Base-by-base conservation (phyloP, 768 basidiomycete genomes). In the Hydnomerulius pinastri region DNA sequence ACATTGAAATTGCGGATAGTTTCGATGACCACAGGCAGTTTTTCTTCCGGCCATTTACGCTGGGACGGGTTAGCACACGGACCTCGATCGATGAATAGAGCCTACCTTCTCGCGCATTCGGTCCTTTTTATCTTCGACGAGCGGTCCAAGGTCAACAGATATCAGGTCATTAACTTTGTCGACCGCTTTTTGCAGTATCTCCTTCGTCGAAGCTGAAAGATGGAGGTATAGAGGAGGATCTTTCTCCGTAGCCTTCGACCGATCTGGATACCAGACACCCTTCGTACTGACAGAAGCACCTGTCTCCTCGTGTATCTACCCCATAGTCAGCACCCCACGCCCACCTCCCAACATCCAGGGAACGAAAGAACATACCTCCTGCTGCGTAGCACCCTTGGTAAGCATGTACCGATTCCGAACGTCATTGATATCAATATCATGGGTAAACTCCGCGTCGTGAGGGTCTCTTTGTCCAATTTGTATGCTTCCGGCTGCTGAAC, bases 41-140 rank as follows among this genome's bases (percentile, higher is more conserved):
- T 98, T 70, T 95, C 94, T 68, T 98, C 96, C 2, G 95, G 94
- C 96, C 96, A 98, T 82, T 96, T 97, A 47, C 92, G 79, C 90
- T 93, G 61, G 9, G 30, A 58, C 15, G 35, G 12, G 35, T 63
- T 50, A 63, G 60, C 17, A 50, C 15, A 12, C 10, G 17, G 42
- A 17, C 11, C 35, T 25, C 17, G 24, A 17, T 50, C 21, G 24
- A 21, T 11, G 21, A 13, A 9, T 21, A n/a, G 23, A 13, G 12
- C 20, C 29, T 59, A 90, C 87, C 71, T 83, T 78, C 71, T 88
- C 88, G 56, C 85, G 77, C 32, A 77, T 61, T 47, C 80, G 74
- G 50, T 86, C 83, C 56, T 80, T 83, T 71, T 88, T 87, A 54
- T 90, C 87, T 60, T 89, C 86, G 4, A 91, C 90, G 29, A 92